phyloP scores from a whole-genome alignment of 495 filamentous ascomycete genomes.

The Ramalina intermedia region DNA sequence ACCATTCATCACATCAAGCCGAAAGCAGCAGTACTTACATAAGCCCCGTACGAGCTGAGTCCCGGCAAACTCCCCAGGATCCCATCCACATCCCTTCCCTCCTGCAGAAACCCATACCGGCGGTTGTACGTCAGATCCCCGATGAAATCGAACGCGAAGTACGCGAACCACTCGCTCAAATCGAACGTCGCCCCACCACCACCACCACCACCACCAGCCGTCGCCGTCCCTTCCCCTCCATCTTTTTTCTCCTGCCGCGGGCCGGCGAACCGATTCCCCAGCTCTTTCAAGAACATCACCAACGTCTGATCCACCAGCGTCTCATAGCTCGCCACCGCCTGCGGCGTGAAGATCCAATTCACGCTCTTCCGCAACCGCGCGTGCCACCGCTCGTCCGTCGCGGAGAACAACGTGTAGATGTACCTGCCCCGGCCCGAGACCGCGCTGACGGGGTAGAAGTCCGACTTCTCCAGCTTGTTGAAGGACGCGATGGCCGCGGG shows the following conservation, averaged over 20 bases:
- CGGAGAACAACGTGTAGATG: constrained; percentile 63
- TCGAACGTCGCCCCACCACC: constrained; percentile 31
- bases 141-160: constrained; percentile 66
- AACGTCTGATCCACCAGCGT: constrained; percentile 57
- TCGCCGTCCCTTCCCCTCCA: constrained; percentile 18
- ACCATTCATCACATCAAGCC: too few species aligned
- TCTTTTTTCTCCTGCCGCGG: constrained; percentile 1
- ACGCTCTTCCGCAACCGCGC: constrained; percentile 52
- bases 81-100: constrained; percentile 42
- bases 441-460: constrained; percentile 57
- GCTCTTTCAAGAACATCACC: constrained; percentile 47
- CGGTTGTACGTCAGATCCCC: constrained; percentile 48
- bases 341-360: constrained; percentile 63
- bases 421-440: constrained; percentile 46
- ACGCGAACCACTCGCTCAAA: constrained; percentile 62
- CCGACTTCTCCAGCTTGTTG: constrained; percentile 52
- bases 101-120: constrained; percentile 47
- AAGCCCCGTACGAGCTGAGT: constrained; percentile 32
- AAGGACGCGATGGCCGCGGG: constrained; percentile 59
- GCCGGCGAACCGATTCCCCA: constrained; percentile 40
- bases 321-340: constrained; percentile 55
- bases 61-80: constrained; percentile 27
- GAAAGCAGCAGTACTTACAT: constrained; percentile 13
- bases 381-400: constrained; percentile 60
- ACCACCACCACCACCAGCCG: too few species aligned